Base-by-base conservation (phyloP, 2,329 filamentous ascomycete species). In the Graphilbum ipis-grandicollis region DNA sequence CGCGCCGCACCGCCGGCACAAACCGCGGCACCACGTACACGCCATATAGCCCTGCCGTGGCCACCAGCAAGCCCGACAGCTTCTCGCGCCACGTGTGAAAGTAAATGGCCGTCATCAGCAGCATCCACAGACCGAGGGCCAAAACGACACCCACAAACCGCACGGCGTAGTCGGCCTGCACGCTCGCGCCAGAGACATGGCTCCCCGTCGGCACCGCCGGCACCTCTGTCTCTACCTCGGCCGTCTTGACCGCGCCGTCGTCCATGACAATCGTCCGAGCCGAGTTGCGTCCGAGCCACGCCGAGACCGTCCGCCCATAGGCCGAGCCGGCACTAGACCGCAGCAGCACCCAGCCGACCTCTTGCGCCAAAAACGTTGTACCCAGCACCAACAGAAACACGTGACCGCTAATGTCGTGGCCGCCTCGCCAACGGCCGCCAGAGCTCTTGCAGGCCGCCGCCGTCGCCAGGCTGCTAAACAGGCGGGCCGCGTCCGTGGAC, bases 51-150 rank as follows among this genome's bases (percentile, higher is more conserved):
- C 57, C 65, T 4, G 53, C 32, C 2, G 58, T 37, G 2, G 68
- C 65, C 7, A 66, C 59, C 17, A 68, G 40, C 17, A 72, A 60
- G 17, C 68, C 68, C 31, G 67, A 71, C 48, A 71, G 47, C 68
- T 96, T 98, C 62, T 98, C 90, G 49, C 92, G 77, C 86, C 88
- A 96, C 1, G 90, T 98, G 56, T 98, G 90, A 51, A 98, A 98
- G 65, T 88, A 98, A 29, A 92, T 86, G 3, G 86, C 86, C 30
- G 90, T 98, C 90, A 98, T 98, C 42, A 96, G 65, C 53, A 98
- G 57, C 90, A 98, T 98, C 83, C 90, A 96, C 62, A 77, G 71
- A 51, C 78, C 83, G 51, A 94, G 49, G 0, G 57, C 75, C 15
- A 79, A 68, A 19, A 94, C 72, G 0, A 51, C 66, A 19, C 67